Evolutionary conservation across 768 basidiomycete species (phyloP).

Genomic region (Mycena galopus): DNA sequence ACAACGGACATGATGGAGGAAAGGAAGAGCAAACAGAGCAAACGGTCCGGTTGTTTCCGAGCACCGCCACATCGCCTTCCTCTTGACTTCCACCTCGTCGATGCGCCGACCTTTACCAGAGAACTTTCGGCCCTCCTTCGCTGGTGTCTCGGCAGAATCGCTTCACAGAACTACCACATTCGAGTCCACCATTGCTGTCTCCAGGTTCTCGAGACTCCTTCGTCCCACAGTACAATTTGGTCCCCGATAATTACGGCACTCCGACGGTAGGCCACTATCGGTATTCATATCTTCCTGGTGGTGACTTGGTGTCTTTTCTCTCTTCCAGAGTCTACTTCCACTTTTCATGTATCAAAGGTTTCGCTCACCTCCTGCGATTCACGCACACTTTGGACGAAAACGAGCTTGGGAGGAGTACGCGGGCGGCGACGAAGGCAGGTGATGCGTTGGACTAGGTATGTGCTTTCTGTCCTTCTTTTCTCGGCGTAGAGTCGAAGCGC

Average conservation of each 20-base stretch:
- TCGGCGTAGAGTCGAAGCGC: too few species aligned
- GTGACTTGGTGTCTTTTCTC: background rate
- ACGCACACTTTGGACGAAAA: background rate
- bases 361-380: background rate
- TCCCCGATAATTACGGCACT: background rate
- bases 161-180: background rate
- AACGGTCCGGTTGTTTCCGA: background rate
- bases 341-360: background rate
- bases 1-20: slow-evolving; percentile 1
- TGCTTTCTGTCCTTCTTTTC: background rate
- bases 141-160: background rate
- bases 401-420: background rate
- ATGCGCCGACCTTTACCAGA: background rate
- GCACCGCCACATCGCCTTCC: background rate
- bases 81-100: too few species aligned
- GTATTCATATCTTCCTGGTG: background rate
- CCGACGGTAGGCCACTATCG: too few species aligned
- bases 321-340: background rate
- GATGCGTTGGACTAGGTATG: too few species aligned
- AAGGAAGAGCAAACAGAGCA: background rate
- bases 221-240: background rate
- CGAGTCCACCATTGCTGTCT: too few species aligned
- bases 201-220: background rate
- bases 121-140: too few species aligned
- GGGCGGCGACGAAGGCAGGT: background rate